A percentile compares a stretch with the other conserved stretches of the same genome.
Evolutionary conservation across 2,329 filamentous ascomycete species (phyloP).

Genomic region (Helotiales sp.): DNA sequence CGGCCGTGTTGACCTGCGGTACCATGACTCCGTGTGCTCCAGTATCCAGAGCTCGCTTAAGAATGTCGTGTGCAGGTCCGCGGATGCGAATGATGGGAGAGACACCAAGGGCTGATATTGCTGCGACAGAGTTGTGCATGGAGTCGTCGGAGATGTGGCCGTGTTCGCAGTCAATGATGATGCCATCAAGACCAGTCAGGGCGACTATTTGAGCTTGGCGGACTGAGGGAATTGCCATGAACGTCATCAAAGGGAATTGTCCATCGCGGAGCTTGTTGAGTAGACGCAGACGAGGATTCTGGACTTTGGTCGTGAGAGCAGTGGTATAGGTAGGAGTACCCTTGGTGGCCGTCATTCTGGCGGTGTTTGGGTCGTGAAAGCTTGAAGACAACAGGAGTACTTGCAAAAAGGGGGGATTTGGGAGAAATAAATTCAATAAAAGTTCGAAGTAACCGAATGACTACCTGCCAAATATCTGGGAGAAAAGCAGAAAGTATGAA

Average conservation of each 20-base stretch:
- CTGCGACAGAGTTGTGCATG: constrained; percentile 60
- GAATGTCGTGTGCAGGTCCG: constrained; percentile 49
- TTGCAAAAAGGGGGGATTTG: background rate
- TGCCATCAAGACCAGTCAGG: constrained; percentile 53
- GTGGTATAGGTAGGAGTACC: constrained; percentile 38
- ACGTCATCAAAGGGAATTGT: constrained; percentile 53
- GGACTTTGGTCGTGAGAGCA: constrained; percentile 42
- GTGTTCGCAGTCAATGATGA: constrained; percentile 59
- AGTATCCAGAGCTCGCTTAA: constrained; percentile 57
- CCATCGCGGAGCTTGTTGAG: constrained; percentile 50
- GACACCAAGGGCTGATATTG: constrained; percentile 53
- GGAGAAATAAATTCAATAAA: background rate
- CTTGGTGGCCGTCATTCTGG: constrained; percentile 6
- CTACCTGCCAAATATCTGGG: background rate
- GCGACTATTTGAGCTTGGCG: constrained; percentile 55
- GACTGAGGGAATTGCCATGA: constrained; percentile 53
- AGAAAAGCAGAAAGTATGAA: background rate
- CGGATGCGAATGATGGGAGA: constrained; percentile 50
- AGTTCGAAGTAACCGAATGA: background rate
- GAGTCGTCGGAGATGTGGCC: constrained; percentile 56
- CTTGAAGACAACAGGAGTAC: background rate
- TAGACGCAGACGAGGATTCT: constrained; percentile 50
- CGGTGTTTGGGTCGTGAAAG: background rate
- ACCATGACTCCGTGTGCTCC: constrained; percentile 58
- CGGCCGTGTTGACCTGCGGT: constrained; percentile 52